Evolutionary conservation across 306 rosid genomes (phyloP), one percentile per base, ranked within the genome.

Genomic region (Casuarina glauca): DNA sequence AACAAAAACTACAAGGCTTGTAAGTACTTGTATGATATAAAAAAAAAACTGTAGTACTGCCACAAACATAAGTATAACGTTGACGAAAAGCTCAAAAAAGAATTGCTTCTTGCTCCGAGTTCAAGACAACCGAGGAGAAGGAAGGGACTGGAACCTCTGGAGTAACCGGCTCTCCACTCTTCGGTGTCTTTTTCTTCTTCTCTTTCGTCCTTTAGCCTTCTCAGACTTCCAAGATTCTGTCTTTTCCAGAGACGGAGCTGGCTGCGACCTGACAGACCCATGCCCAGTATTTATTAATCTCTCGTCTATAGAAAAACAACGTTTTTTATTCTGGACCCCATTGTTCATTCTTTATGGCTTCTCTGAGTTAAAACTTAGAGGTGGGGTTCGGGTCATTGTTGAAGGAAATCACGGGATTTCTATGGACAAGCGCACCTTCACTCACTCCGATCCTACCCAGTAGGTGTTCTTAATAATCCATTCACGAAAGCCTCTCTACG

Each of bases 341-440:
- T 76, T 58, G 19, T 35, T 36, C 73, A 26, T 26, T 58, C 46
- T 64, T 6, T 78, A 49, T 75, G 78, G 19, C 43, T 55, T 42
- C 20, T 7, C 7, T 36, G 50, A 79, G 38, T 83, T 77, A 46
- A 79, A 63, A 70, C 45, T 13, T 48, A 80, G 82, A 86, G 88
- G 86, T 84, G 91, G 72, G 43, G 55, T n/a, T 66, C 87, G 61
- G 75, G 83, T 73, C 74, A 66, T 39, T 57, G 84, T 79, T 91
- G 73, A 86, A 69, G 42, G 72, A 36, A 69, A 82, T 90, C 91
- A 94, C 97, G 96, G 85, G 93, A 82, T 80, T 69, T 88, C 75
- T 76, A 85, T 89, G 87, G 55, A 69, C 67, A 44, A 61, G 17
- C 12, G 74, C 61, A 36, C 39, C 51, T 32, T 64, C 49, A 57